Percentiles rank a stretch among this genome's conserved stretches.
Conservation (phyloP, 495 filamentous ascomycete genomes). For the Hyaloscypha hepaticicola region DNA sequence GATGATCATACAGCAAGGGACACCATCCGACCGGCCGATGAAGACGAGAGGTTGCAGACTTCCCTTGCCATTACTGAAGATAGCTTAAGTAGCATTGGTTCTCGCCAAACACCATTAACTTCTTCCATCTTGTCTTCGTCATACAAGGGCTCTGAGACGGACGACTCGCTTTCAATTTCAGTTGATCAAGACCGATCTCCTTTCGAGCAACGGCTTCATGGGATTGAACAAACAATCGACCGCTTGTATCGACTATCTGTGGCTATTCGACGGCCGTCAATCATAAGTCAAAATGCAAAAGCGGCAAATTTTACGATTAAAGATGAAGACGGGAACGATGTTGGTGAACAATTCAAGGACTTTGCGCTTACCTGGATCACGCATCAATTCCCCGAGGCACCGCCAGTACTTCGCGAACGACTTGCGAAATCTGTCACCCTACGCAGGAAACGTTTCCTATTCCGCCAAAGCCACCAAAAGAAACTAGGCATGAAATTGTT, state of each 20-base stretch:
- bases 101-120: neutral
- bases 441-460: slow-evolving; percentile 26
- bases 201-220: slow-evolving; percentile 17
- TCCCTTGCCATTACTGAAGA: no score
- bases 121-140: slow-evolving; percentile 14
- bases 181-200: slow-evolving; percentile 13
- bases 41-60: no score
- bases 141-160: slow-evolving; percentile 9
- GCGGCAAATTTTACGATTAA: slow-evolving; percentile 17
- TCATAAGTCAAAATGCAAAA: slow-evolving; percentile 23
- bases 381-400: slow-evolving; percentile 18
- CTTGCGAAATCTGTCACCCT: slow-evolving; percentile 16
- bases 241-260: slow-evolving; percentile 25
- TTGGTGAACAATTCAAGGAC: slow-evolving; percentile 18
- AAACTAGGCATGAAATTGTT: neutral
- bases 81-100: neutral
- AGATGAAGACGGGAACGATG: slow-evolving; percentile 26
- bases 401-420: slow-evolving; percentile 11
- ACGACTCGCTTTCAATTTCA: slow-evolving; percentile 4
- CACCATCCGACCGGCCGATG: no score
- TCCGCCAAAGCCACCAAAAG: slow-evolving; percentile 20
- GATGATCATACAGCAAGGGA: no score
- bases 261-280: slow-evolving; percentile 21
- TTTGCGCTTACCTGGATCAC: slow-evolving; percentile 11
- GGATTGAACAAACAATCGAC: slow-evolving; percentile 21